Conservation (phyloP, 257 asterid genomes). For the Solanum lignicaule region DNA sequence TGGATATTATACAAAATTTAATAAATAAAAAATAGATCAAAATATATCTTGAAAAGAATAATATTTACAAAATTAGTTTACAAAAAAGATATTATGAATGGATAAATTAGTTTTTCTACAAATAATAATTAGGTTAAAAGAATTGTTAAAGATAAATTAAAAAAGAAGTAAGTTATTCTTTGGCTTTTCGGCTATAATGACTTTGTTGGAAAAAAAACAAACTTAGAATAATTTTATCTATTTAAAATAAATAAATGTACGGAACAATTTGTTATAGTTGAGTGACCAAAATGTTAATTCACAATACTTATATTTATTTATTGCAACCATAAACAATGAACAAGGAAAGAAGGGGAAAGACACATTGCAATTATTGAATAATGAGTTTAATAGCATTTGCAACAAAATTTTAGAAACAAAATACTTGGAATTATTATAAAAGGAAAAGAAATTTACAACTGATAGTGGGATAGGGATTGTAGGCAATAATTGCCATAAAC, state of each 20-base stretch:
- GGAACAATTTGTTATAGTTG: background rate
- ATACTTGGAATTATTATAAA: background rate
- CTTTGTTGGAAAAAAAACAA: background rate
- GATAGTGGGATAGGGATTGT: background rate
- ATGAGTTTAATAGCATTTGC: background rate
- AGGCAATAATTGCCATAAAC: background rate
- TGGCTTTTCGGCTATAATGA: background rate
- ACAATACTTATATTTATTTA: background rate
- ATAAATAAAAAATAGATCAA: too few species aligned
- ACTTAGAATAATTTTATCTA: too few species aligned
- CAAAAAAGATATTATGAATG: too few species aligned
- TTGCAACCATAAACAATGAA: background rate
- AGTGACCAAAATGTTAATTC: background rate
- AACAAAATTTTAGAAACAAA: background rate
- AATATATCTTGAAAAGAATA: too few species aligned
- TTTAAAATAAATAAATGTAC: background rate
- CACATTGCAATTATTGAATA: background rate
- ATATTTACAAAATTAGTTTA: too few species aligned
- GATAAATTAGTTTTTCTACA: too few species aligned
- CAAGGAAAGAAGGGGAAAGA: background rate
- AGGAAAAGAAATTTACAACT: background rate
- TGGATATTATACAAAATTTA: too few species aligned
- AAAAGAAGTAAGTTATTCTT: too few species aligned
- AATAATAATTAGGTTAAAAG: too few species aligned
- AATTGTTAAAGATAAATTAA: too few species aligned